Base-by-base conservation (phyloP, 805 yeast species). In the Wickerhamomyces rabaulensis region DNA sequence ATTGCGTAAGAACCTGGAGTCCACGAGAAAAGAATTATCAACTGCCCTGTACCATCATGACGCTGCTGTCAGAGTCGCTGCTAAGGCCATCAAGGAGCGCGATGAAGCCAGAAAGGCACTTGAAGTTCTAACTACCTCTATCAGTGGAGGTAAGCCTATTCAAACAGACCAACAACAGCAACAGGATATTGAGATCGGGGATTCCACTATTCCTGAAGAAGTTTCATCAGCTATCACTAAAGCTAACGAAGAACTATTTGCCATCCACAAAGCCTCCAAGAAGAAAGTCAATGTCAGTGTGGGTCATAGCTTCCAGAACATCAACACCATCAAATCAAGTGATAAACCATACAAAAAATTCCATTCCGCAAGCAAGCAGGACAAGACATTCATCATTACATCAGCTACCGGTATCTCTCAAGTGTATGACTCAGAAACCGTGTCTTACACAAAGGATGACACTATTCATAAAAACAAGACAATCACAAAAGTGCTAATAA, bases 21-120 rank as follows among this genome's bases (percentile, higher is more conserved):
- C 71, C 21, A 74, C 90, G 1, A 76, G 84, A 48, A 79, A 85
- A 54, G 92, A 89, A 56, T 68, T 91, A 42, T 82, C 94, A 26
- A 68, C 84, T 2, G 83, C 96, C 0, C 67, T 90, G 37, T 91
- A 89, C 57, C 84, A 83, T 58, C 87, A 87, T 52, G 98, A 91
- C 62, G 97, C 97, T 0, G 95, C 97, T 2, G 81, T 86, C 3
- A 70, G 91, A 46, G 96, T 91, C 1, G 95, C 92, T 1, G 82
- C 95, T 0, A 73, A 75, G 29, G 80, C 88, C 2, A 69, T 84
- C n/a, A 73, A 74, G 46, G 96, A 91, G 56, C 69, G 90, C 37
- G 95, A 88, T 51, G 87, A 81, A 40, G 84, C 91, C 2, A 74
- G 75, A 50, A 60, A 60, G n/a, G 89, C 90, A 2, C 68, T 90